Evolutionary conservation across 768 basidiomycete genomes (phyloP).

Genomic region (Trametes cubensis): DNA sequence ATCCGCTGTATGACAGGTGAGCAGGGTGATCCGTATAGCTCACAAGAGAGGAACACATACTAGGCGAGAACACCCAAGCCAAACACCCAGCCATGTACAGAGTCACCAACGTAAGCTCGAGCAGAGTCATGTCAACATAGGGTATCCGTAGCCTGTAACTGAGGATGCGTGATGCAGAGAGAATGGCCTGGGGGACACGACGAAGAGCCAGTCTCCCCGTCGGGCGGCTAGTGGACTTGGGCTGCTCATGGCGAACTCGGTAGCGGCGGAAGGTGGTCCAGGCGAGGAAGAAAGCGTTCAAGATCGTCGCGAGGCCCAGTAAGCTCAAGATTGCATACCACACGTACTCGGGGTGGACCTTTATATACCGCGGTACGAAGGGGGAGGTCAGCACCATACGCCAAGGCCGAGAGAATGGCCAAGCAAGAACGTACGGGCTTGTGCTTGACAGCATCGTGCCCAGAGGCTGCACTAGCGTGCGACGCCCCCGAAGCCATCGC

Average conservation of each 20-base stretch:
- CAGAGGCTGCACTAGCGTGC: neutral
- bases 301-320: slow-evolving; percentile 20
- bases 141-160: slow-evolving; percentile 36
- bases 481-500: neutral
- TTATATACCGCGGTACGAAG: neutral
- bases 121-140: slow-evolving; percentile 28
- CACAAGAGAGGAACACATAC: slow-evolving; percentile 24
- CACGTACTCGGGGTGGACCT: slow-evolving; percentile 9
- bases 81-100: slow-evolving; percentile 35
- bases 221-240: neutral
- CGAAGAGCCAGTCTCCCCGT: slow-evolving; percentile 22
- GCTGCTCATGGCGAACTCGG: neutral
- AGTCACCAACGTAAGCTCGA: slow-evolving; percentile 33
- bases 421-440: slow-evolving; percentile 3
- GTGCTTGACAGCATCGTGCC: neutral
- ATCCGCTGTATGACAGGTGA: slow-evolving; percentile 1
- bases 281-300: slow-evolving; percentile 21
- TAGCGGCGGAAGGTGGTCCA: slow-evolving; percentile 25
- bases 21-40: neutral
- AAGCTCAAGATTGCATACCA: slow-evolving; percentile 13
- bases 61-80: slow-evolving; percentile 34
- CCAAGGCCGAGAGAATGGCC: neutral
- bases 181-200: slow-evolving; percentile 31
- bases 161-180: slow-evolving; percentile 32
- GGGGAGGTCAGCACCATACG: neutral